Percentiles rank a stretch among this genome's conserved stretches.
Evolutionary conservation across 1,139 yeast genomes (phyloP).

Genomic region (Lodderomyces beijingensis): DNA sequence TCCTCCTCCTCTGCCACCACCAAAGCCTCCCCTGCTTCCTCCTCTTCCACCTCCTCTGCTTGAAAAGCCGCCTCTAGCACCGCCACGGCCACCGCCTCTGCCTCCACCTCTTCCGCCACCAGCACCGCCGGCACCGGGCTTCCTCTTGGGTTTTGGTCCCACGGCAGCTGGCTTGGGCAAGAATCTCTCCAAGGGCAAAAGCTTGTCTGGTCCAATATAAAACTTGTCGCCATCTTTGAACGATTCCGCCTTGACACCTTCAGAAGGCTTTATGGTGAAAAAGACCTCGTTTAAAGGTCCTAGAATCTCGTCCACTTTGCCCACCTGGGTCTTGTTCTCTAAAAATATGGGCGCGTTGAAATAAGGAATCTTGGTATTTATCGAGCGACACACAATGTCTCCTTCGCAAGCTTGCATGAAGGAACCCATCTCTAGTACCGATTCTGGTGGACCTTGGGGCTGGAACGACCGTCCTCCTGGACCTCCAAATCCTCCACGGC

Average conservation of each 20-base stretch:
- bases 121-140: conserved; percentile 43
- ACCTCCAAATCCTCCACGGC: conserved; percentile 54
- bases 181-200: conserved; percentile 92
- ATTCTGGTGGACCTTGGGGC: conserved; percentile 90
- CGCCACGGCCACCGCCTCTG: conserved; percentile 41
- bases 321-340: conserved; percentile 92
- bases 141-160: conserved; percentile 77
- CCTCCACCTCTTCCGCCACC: conserved; percentile 34
- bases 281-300: conserved; percentile 97
- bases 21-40: conserved; percentile 19
- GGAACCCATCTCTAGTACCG: conserved; percentile 90
- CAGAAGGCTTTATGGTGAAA: conserved; percentile 92
- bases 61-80: conserved; percentile 39
- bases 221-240: conserved; percentile 96
- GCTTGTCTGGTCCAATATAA: conserved; percentile 90
- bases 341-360: conserved; percentile 98
- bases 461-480: conserved; percentile 54
- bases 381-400: conserved; percentile 93
- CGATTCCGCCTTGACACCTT: conserved; percentile 91
- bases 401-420: conserved; percentile 94
- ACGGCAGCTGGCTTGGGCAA: conserved; percentile 82
- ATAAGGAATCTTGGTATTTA: conserved; percentile 91
- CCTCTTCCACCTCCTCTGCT: conserved; percentile 21
- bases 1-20: conserved; percentile 22
- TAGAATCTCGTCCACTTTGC: conserved; percentile 96